Evolutionary conservation across 2,329 filamentous ascomycete genomes (phyloP).

Genomic region (Pseudogymnoascus sp.): DNA sequence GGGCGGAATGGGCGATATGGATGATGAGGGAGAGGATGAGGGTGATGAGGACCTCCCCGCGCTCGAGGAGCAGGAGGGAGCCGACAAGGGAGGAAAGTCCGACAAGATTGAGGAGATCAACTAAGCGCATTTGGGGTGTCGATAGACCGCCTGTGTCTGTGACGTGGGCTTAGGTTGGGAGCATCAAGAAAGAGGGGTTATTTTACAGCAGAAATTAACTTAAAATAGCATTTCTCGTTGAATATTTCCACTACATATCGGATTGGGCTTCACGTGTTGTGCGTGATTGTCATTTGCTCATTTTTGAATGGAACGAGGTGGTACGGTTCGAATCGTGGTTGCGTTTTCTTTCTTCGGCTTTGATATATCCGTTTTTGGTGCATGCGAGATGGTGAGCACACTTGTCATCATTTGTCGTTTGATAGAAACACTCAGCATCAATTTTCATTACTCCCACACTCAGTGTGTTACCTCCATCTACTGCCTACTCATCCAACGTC

Average conservation of each 20-base stretch:
- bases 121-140: constrained; percentile 16
- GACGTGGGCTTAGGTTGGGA: neutral
- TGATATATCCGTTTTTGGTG: neutral
- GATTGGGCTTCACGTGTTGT: neutral
- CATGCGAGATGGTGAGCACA: neutral
- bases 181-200: neutral
- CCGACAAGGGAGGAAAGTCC: constrained; percentile 37
- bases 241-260: neutral
- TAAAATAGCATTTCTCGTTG: constrained; percentile 4
- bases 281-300: neutral
- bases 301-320: neutral
- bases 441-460: neutral
- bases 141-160: constrained; percentile 2
- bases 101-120: constrained; percentile 32
- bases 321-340: neutral
- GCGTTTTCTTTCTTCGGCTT: neutral
- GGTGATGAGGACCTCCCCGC: constrained; percentile 80
- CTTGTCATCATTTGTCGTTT: neutral
- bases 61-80: constrained; percentile 54
- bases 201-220: neutral
- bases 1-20: constrained; percentile 31
- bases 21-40: constrained; percentile 45
- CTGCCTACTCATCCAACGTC: neutral
- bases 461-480: neutral
- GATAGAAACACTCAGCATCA: neutral